These are phyloP conservation scores for Solanum bulbocastanum DNA, from an alignment of 257 asterid genomes.

Conservation along the genomic window DNA sequence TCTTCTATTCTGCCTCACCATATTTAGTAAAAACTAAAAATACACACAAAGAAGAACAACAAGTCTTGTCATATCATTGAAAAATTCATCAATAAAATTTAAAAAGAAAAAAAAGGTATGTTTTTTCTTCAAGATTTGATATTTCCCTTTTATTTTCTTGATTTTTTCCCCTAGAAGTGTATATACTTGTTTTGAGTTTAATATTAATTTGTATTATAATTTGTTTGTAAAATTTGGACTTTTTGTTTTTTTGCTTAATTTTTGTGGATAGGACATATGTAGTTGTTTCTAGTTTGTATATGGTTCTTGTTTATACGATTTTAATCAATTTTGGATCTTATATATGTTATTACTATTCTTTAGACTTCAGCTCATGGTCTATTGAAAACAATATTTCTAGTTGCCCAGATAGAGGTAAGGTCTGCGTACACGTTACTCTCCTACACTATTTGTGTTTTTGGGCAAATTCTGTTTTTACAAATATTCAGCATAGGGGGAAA, in stretches of 20 bases:
- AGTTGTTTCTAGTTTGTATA: background rate
- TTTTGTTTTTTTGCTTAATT: background rate
- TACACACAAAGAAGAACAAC: background rate
- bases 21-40: conserved; percentile 43
- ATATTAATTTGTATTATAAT: background rate
- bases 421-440: background rate
- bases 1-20: conserved; percentile 16
- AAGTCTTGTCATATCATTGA: conserved; percentile 8
- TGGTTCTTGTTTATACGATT: background rate
- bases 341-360: background rate
- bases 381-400: background rate
- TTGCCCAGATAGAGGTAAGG: background rate
- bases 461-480: background rate
- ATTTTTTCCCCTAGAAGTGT: background rate
- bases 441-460: background rate
- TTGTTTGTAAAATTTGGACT: background rate
- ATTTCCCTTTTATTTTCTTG: background rate
- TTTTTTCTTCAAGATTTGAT: background rate
- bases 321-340: background rate
- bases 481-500: background rate
- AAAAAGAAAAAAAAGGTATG: background rate
- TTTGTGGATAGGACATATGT: background rate
- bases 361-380: background rate
- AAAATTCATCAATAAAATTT: background rate
- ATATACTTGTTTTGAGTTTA: background rate